Base-by-base conservation (phyloP, 1,284 basidiomycete genomes). In the Tylopilus orsonianus region DNA sequence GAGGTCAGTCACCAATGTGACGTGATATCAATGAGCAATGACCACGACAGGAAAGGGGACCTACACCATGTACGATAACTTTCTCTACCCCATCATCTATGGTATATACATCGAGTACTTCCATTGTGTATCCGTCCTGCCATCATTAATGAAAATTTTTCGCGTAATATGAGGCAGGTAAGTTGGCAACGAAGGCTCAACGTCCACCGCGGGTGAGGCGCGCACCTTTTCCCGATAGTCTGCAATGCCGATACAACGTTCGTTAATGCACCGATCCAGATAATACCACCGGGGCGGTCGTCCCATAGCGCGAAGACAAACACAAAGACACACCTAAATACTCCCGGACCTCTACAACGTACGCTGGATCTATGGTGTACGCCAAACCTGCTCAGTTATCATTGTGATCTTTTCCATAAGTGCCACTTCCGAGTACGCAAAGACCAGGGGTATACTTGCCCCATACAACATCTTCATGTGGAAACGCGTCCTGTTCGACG, bases 401-500 rank as follows among this genome's bases (percentile, higher is more conserved):
- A 32, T 43, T 13, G 32, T 38, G 6, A 44, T 22, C 9, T 3
- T 3, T 9, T 32, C 5, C 13, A 24, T 32, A 26, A 44, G 46
- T n/a, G 34, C 26, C 10, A 16, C 14, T 16, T 10, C 3, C 22
- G 8, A 7, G 36, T 30, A 30, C 5, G 14, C 12, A 10, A 40
- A 14, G 16, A 5, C 2, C n/a, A n/a, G n/a, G 0, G 9, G 23
- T 26, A 5, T 27, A 54, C 75, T 40, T 50, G 78, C 91, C 92
- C 91, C 91, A 94, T 5, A 94, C 90, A 33, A 81, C 77, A 58
- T 90, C 85, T 20, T 90, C 87, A 35, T 88, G 72, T 0, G 87
- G 87, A 59, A 88, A 90, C 0, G 82, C 69, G 58, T 90, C 86
- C 86, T 90, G 34, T 37, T 44, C 23, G 10, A 41, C 12, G 32